Conservation (phyloP, 1,139 yeast species). For the Suhomyces chickasaworum region DNA sequence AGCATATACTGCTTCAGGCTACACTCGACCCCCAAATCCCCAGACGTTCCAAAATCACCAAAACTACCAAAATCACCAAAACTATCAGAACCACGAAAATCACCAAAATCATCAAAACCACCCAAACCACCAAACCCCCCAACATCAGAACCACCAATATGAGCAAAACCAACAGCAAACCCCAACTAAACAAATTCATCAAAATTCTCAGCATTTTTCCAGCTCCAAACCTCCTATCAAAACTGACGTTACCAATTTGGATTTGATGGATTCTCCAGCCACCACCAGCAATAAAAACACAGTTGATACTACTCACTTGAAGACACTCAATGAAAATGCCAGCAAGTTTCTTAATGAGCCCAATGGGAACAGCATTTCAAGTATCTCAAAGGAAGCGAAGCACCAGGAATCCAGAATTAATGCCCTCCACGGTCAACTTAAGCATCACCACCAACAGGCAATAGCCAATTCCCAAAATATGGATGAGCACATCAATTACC, state of each 20-base stretch:
- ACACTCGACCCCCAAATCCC: not conserved
- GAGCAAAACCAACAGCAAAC: too few species aligned
- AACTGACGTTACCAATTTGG: not conserved
- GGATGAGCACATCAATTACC: constrained; percentile 35
- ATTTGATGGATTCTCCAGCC: constrained; percentile 21
- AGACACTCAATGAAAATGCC: constrained; percentile 26
- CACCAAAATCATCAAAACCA: too few species aligned
- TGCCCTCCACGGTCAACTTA: constrained; percentile 36
- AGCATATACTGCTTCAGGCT: not conserved
- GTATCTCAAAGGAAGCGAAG: constrained; percentile 10
- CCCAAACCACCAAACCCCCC: too few species aligned
- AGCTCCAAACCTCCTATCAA: not conserved
- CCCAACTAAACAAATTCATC: too few species aligned
- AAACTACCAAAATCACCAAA: too few species aligned
- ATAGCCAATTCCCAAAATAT: constrained; percentile 37
- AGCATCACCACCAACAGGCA: constrained; percentile 43
- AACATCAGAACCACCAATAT: too few species aligned
- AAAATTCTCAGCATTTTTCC: not conserved
- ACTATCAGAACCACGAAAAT: too few species aligned
- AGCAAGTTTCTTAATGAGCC: constrained; percentile 10
- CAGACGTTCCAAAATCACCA: too few species aligned
- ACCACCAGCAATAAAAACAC: not conserved
- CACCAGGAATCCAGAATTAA: constrained; percentile 25
- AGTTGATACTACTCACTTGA: not conserved
- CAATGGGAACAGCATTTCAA: not conserved